Percentiles rank a stretch among this genome's conserved stretches.
Evolutionary conservation across 805 yeast species (phyloP).

Genomic region (Candida broadrunensis): DNA sequence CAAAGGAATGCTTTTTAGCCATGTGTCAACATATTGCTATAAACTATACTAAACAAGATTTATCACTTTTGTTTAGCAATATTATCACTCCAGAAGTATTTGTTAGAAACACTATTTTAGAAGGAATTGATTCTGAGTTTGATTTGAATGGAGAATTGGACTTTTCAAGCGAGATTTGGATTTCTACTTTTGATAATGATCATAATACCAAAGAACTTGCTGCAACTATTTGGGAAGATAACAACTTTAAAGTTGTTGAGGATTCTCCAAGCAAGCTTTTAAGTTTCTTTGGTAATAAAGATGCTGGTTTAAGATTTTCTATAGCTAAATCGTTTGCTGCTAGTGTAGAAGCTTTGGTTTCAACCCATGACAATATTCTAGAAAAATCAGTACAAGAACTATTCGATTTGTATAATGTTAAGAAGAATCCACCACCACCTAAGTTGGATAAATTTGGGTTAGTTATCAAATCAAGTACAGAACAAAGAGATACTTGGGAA

Average conservation of each 20-base stretch:
- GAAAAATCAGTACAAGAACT: slow-evolving; percentile 40
- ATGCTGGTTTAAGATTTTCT: slow-evolving; percentile 69
- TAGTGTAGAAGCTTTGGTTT: slow-evolving; percentile 40
- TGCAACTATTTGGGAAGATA: slow-evolving; percentile 82
- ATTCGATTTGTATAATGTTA: slow-evolving; percentile 53
- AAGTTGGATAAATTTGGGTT: slow-evolving; percentile 78
- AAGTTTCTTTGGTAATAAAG: slow-evolving; percentile 48
- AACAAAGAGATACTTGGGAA: slow-evolving; percentile 78
- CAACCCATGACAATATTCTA: slow-evolving; percentile 18
- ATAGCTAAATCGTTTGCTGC: slow-evolving; percentile 67
- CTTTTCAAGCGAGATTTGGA: slow-evolving; percentile 70
- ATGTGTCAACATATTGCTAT: slow-evolving; percentile 75
- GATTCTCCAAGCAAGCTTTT: slow-evolving; percentile 48
- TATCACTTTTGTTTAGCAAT: slow-evolving; percentile 53
- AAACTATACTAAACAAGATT: slow-evolving; percentile 54
- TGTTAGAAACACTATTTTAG: slow-evolving; percentile 77
- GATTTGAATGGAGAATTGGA: slow-evolving; percentile 45
- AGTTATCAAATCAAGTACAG: slow-evolving; percentile 57
- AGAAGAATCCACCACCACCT: slow-evolving; percentile 73
- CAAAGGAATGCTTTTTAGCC: slow-evolving; percentile 79
- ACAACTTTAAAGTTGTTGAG: slow-evolving; percentile 46
- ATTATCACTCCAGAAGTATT: slow-evolving; percentile 61
- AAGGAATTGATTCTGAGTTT: slow-evolving; percentile 82
- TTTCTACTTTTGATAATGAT: slow-evolving; percentile 73
- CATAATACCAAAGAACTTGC: slow-evolving; percentile 63